Conservation (phyloP, 1,284 basidiomycete genomes). For the Macrocystidia cucumis region DNA sequence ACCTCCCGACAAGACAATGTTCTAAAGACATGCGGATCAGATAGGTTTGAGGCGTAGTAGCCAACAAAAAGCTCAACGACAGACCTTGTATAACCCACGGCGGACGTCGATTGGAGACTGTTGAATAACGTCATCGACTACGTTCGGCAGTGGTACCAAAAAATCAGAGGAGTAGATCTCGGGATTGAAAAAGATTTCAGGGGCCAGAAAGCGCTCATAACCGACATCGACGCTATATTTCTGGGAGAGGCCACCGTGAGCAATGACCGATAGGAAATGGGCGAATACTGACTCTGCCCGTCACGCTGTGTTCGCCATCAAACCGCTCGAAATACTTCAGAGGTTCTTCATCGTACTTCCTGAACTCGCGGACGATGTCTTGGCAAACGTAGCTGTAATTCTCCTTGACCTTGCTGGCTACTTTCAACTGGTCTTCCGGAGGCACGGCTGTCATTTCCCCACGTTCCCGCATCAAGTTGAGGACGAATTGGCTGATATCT, state of each 20-base stretch:
- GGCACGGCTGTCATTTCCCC: conserved; percentile 89
- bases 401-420: conserved; percentile 96
- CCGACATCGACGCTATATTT: conserved; percentile 92
- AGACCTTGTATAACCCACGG: conserved; percentile 88
- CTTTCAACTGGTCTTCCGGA: conserved; percentile 91
- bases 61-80: conserved; percentile 6
- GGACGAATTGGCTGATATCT: conserved; percentile 96
- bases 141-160: conserved; percentile 92
- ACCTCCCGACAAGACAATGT: conserved; percentile 93
- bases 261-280: conserved; percentile 1
- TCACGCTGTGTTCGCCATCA: conserved; percentile 91
- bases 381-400: conserved; percentile 99
- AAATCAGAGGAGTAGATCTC: conserved; percentile 99
- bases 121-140: conserved; percentile 96
- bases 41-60: conserved; percentile 1
- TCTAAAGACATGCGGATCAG: conserved; percentile 34
- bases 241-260: conserved; percentile 27
- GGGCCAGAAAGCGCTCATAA: conserved; percentile 98
- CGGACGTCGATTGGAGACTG: conserved; percentile 94
- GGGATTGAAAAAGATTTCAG: conserved; percentile 99
- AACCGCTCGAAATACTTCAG: conserved; percentile 95
- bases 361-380: conserved; percentile 98
- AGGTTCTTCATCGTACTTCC: conserved; percentile 96
- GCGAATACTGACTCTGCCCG: conserved; percentile 66
- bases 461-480: conserved; percentile 93